Base-by-base conservation (phyloP, 805 yeast genomes). In the Nakazawaea siamensis region DNA sequence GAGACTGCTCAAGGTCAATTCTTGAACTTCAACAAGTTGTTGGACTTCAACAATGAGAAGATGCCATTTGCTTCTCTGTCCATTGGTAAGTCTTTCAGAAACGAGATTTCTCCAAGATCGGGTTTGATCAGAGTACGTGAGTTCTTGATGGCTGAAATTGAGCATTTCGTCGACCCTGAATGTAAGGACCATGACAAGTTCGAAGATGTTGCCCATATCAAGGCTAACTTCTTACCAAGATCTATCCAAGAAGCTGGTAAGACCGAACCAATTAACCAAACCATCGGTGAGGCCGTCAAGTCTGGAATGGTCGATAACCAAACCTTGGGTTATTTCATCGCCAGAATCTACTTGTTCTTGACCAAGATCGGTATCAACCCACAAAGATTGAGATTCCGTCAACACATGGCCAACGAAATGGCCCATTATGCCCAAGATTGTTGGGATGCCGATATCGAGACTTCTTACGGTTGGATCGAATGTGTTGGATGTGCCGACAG, bases 11-110 rank as follows among this genome's bases (percentile, higher is more conserved):
- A 92, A 70, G 99, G 99, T 54, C 98, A 92, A 67, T 92, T 92
- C 60, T 71, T 92, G 56, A 92, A 92, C 72, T 92, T 92, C 66
- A 75, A 76, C 68, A 94, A 90, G 64, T 71, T 92, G 52, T 74
- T 86, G 51, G 98, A 92, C 54, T 84, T 78, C 70, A 92, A 92
- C 75, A 92, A 92, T 66, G 78, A 81, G 61, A 83, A 79, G 61
- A 88, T 94, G 90, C 99, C 99, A 40, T 92, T 92, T 62, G 99
- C 99, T n/a, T 86, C 96, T 44, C 98, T 98, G 34, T 83, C 97
- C 25, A 86, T 92, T 54, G 99, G 99, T 57, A 92, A 92, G 64
- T 88, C 97, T 11, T 92, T 92, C 73, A 83, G 99, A 70, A 92
- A 92, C 62, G 99, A 92, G 68, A 92, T 92, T 53, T 86, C 97